phyloP scores from a whole-genome alignment of 148 eudicot species.

The Camellia lanceoleosa region DNA sequence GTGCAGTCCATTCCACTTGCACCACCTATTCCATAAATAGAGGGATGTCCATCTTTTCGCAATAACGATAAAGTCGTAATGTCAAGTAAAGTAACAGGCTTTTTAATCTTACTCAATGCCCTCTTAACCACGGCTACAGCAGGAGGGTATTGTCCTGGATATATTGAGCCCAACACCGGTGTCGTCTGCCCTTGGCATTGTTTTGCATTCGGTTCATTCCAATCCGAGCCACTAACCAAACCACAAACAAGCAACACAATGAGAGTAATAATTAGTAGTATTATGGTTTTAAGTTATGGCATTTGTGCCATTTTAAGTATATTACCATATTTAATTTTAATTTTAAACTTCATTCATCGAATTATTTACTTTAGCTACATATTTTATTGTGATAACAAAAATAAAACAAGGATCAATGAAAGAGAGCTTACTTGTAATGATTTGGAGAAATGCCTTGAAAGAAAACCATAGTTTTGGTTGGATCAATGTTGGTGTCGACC shows the following conservation, averaged over 20 bases:
- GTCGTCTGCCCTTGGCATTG: conserved; percentile 51
- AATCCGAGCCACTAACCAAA: conserved; percentile 48
- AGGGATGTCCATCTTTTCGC: conserved; percentile 79
- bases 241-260: background rate
- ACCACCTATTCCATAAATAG: conserved; percentile 39
- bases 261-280: background rate
- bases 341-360: too few relatives aligned
- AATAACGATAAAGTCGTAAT: conserved; percentile 51
- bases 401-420: too few relatives aligned
- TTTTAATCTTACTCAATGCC: conserved; percentile 47
- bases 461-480: conserved; percentile 59
- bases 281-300: background rate
- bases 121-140: conserved; percentile 46
- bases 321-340: too few relatives aligned
- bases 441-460: conserved; percentile 94
- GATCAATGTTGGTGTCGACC: conserved; percentile 61
- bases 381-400: too few relatives aligned
- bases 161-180: conserved; percentile 47
- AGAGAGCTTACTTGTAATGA: conserved; percentile 74
- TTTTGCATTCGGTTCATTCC: conserved; percentile 52
- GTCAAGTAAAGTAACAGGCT: conserved; percentile 59
- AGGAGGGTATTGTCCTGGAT: conserved; percentile 46
- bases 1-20: conserved; percentile 57
- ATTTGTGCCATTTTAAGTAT: too few relatives aligned
- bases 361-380: too few relatives aligned